A percentile compares a stretch with the other conserved stretches of the same genome.
Conservation (phyloP, 177 flowering plant species). For the Vitis hybrid region DNA sequence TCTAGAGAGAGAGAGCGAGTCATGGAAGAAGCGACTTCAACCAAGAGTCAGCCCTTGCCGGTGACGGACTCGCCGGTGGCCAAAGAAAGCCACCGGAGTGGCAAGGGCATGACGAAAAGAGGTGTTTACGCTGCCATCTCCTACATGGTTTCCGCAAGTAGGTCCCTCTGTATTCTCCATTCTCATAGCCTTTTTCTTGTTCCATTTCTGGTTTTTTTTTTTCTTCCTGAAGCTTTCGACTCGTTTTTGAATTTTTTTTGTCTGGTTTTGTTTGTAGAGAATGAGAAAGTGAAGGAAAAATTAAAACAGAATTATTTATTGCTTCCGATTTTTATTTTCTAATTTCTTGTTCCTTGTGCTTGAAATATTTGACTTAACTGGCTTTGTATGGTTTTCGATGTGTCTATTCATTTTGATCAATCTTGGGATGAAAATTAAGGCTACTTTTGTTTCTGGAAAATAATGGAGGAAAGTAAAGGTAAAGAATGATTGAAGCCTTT, state of each 20-base stretch:
- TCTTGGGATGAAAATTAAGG: too few relatives aligned
- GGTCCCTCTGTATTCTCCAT: neutral
- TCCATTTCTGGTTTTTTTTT: neutral
- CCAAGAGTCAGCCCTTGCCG: conserved; percentile 25
- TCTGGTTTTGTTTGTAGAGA: too few relatives aligned
- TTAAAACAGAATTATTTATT: neutral
- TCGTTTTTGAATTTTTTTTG: neutral
- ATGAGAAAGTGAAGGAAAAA: too few relatives aligned
- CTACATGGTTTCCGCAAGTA: conserved; percentile 81
- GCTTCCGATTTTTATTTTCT: neutral
- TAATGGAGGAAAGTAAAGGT: too few relatives aligned
- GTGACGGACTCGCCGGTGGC: conserved; percentile 25
- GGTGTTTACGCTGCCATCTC: conserved; percentile 75
- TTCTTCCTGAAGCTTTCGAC: neutral
- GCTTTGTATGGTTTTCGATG: too few relatives aligned
- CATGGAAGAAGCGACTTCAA: neutral
- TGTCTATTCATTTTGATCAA: too few relatives aligned
- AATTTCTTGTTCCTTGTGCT: neutral
- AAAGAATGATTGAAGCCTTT: too few relatives aligned
- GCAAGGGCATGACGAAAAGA: conserved; percentile 49
- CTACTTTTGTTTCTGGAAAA: too few relatives aligned
- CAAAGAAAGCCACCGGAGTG: conserved; percentile 31
- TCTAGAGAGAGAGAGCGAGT: too few relatives aligned
- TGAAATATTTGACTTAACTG: too few relatives aligned
- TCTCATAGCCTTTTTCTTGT: neutral